Evolutionary conservation across 257 asterid species (phyloP).

Genomic region (Capsicum pubescens): DNA sequence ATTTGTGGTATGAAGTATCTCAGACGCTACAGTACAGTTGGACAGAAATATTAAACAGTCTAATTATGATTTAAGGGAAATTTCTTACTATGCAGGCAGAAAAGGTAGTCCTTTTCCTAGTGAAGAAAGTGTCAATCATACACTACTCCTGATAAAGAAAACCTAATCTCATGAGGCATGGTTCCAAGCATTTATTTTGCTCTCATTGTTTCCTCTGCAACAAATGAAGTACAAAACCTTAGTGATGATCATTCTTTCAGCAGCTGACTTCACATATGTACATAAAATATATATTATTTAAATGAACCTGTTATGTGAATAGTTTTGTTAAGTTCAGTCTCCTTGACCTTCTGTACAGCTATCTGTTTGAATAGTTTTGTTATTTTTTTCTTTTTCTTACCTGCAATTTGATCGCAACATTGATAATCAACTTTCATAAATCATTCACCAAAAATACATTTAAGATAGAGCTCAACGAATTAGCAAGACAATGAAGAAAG

Average conservation of each 20-base stretch:
- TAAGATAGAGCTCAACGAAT: neutral
- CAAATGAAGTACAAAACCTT: constrained; percentile 33
- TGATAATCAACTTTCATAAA: neutral
- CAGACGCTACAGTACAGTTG: too few species aligned
- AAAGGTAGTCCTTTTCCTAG: too few species aligned
- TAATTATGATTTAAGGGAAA: too few species aligned
- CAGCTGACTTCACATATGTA: neutral
- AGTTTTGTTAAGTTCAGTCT: constrained; percentile 89
- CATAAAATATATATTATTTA: neutral
- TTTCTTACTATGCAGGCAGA: too few species aligned
- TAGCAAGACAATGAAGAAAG: neutral
- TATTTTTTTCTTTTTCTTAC: constrained; percentile 78
- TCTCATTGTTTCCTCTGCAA: constrained; percentile 90
- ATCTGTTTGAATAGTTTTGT: constrained; percentile 82
- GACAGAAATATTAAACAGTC: too few species aligned
- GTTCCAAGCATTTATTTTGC: constrained; percentile 97
- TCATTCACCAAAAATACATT: neutral
- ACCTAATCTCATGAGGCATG: constrained; percentile 93
- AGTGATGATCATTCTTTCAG: constrained; percentile 17
- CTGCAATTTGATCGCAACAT: constrained; percentile 39
- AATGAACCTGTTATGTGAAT: constrained; percentile 83
- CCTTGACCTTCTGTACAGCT: constrained; percentile 94
- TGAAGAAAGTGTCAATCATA: constrained; percentile 76
- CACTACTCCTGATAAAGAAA: constrained; percentile 90
- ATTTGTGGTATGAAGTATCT: too few species aligned